A percentile compares a stretch with the other conserved stretches of the same genome.
Conservation (phyloP, 2,329 filamentous ascomycete genomes). For the Fonsecaea monophora region DNA sequence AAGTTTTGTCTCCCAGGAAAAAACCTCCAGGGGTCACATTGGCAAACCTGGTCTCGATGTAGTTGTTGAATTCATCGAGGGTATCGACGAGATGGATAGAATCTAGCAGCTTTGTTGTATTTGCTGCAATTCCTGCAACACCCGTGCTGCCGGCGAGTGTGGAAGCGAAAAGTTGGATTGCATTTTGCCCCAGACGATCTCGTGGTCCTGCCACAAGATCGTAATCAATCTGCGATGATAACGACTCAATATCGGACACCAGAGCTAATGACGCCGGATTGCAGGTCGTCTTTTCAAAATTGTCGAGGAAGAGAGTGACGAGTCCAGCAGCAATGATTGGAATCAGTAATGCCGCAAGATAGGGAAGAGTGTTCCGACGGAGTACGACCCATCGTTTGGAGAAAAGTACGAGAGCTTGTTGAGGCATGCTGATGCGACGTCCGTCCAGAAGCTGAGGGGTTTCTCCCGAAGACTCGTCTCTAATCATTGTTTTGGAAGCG, state of each 20-base stretch:
- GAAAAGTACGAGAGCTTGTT: constrained; percentile 77
- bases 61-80: constrained; percentile 71
- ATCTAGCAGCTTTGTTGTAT: constrained; percentile 47
- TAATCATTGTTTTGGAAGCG: constrained; percentile 22
- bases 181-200: constrained; percentile 41
- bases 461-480: constrained; percentile 28
- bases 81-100: constrained; percentile 65
- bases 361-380: constrained; percentile 78
- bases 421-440: constrained; percentile 69
- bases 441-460: constrained; percentile 67
- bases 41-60: constrained; percentile 67
- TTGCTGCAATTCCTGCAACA: constrained; percentile 38
- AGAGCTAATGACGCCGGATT: constrained; percentile 54
- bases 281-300: constrained; percentile 62
- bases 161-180: constrained; percentile 37
- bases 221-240: constrained; percentile 43
- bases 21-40: constrained; percentile 79
- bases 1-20: constrained; percentile 70
- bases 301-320: constrained; percentile 75
- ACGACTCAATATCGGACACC: constrained; percentile 41
- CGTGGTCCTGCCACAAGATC: constrained; percentile 49
- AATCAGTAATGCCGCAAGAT: constrained; percentile 74
- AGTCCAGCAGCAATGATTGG: constrained; percentile 81
- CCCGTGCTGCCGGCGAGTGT: constrained; percentile 42
- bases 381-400: constrained; percentile 78